Evolutionary conservation across 352 stramenopile genomes (phyloP), one percentile per base, ranked within the genome.

Genomic region (Pythium biforme): DNA sequence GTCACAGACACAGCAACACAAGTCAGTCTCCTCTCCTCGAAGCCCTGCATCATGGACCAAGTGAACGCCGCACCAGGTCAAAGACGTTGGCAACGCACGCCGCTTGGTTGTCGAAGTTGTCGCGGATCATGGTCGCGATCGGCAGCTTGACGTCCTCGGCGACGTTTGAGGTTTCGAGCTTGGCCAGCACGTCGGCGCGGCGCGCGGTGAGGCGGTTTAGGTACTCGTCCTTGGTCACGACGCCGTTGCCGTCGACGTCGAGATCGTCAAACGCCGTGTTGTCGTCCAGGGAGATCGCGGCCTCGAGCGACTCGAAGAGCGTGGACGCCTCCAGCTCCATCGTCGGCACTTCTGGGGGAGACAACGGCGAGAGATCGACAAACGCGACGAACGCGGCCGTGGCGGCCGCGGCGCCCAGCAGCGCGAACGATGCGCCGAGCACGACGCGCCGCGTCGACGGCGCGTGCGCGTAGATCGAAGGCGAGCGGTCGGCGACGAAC

Each of bases 161-260:
- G 14, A 70, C 37, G 27, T 70, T 63, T 7, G 64, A 70, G 14
- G 25, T 26, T 47, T 29, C 23, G 22, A 70, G 27, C 52, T 63
- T 59, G 34, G n/a, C 51, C 4, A 70, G 53, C 33, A 70, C 64
- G 4, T 54, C 15, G 43, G 57, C 52, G 17, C 50, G 52, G 2
- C 31, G 64, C n/a, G 25, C 19, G 12, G n/a, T 6, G 9, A 70
- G 33, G 5, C 45, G 50, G 10, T 10, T 17, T 3, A 70, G 40
- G 50, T 64, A 64, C 56, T 70, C 63, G 15, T 56, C 26, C 40
- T 70, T 49, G 50, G 63, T 66, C 40, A 70, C 43, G 26, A 57
- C 29, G 27, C 63, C 63, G 29, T 70, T 51, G 22, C 56, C 40
- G 19, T 70, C 37, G 10, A 20, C 19, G 17, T 70, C 63, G 22